Conservation (phyloP, 768 basidiomycete species). For the Tylopilus felleus region DNA sequence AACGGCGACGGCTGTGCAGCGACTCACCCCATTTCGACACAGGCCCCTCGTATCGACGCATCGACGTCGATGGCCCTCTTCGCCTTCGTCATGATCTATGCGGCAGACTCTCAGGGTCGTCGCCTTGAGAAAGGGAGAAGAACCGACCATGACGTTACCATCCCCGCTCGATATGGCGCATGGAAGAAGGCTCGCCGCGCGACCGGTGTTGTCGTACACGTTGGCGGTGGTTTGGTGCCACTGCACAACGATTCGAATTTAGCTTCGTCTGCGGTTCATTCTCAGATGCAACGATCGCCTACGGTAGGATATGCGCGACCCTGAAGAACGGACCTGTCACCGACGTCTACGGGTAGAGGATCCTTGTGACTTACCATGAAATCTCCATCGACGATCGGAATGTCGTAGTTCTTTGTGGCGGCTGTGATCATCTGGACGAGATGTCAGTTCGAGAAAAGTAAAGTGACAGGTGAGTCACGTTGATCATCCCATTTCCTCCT, state of each 20-base stretch:
- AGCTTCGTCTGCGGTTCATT: constrained; percentile 5
- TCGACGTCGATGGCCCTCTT: constrained; percentile 45
- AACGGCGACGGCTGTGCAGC: neutral
- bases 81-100: constrained; percentile 40
- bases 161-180: constrained; percentile 37
- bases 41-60: constrained; percentile 42
- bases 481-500: constrained; percentile 44
- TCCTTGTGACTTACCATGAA: constrained; percentile 34
- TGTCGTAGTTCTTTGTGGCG: constrained; percentile 33
- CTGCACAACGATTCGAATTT: constrained; percentile 7
- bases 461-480: constrained; percentile 24
- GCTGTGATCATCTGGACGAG: constrained; percentile 33
- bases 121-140: neutral
- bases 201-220: constrained; percentile 27
- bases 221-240: constrained; percentile 32
- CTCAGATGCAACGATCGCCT: constrained; percentile 15
- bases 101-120: constrained; percentile 12
- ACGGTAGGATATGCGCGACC: constrained; percentile 37
- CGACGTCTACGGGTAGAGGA: neutral
- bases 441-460: constrained; percentile 8
- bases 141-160: constrained; percentile 33
- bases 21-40: constrained; percentile 48
- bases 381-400: constrained; percentile 44
- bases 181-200: constrained; percentile 30
- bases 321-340: constrained; percentile 14